Base-by-base conservation (phyloP, 345 rosid genomes). In the Clausena lansium region DNA sequence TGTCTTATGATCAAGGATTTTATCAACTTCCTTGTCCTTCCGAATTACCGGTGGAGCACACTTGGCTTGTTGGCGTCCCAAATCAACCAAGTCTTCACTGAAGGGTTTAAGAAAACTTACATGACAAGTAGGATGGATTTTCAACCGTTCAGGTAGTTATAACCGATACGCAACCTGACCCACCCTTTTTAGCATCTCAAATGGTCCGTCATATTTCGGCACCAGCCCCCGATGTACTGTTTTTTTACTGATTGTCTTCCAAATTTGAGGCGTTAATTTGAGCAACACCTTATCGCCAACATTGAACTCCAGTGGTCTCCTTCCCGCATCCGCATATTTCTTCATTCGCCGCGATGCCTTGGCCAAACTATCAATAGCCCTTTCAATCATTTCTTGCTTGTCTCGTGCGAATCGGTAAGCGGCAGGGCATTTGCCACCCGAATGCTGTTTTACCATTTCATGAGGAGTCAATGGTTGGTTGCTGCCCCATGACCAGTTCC, bases 301-400 rank as follows among this genome's bases (percentile, higher is more conserved):
- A 7, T 20, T 55, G 25, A 55, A 55, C 24, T 20, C 25, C 24
- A 55, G 2, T 20, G 59, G 9, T 1, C 24, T 20, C 24, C 25
- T 6, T 7, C 6, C 0, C 20, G 1, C 24, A 6, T 13, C 0
- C 0, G 17, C 0, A 13, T 0, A 13, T 1, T n/a, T n/a, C n/a
- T n/a, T n/a, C n/a, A n/a, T n/a, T n/a, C n/a, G n/a, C n/a, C n/a
- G n/a, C n/a, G n/a, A n/a, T n/a, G n/a, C n/a, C n/a, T n/a, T n/a
- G n/a, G n/a, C n/a, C n/a, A n/a, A n/a, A n/a, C n/a, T n/a, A n/a
- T n/a, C n/a, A n/a, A n/a, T n/a, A n/a, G n/a, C n/a, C n/a, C n/a
- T n/a, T n/a, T n/a, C n/a, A n/a, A n/a, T n/a, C n/a, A n/a, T n/a
- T n/a, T n/a, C n/a, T n/a, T n/a, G n/a, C 50, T 45, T 11, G 50